These are phyloP conservation scores for Claviceps sp. DNA, from an alignment of 2,329 filamentous ascomycete species.

Conservation along the genomic window DNA sequence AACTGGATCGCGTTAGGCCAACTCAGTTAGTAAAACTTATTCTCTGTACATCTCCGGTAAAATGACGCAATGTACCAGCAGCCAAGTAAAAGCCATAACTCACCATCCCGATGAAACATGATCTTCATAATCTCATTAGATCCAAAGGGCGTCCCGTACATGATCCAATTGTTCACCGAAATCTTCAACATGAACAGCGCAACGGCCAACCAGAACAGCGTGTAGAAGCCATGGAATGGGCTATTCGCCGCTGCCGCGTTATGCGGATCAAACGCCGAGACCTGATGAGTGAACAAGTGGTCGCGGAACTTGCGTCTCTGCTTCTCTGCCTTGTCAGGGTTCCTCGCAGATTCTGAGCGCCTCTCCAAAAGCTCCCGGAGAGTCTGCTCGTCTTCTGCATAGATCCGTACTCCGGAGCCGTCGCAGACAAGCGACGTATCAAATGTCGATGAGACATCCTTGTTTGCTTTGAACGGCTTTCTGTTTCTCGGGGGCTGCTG, in stretches of 20 bases:
- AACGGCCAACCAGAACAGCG: conserved; percentile 63
- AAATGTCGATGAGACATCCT: not conserved
- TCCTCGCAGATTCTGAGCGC: conserved; percentile 12
- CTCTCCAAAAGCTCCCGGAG: conserved; percentile 16
- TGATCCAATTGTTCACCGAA: conserved; percentile 52
- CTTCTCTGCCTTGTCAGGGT: conserved; percentile 7
- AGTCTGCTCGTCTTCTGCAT: conserved; percentile 16
- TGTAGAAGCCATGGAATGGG: conserved; percentile 68
- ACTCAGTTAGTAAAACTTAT: not conserved
- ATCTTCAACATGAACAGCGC: conserved; percentile 53
- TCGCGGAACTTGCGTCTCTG: conserved; percentile 23
- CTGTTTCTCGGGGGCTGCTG: not conserved
- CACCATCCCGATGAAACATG: conserved; percentile 45
- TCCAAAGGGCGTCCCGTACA: conserved; percentile 55
- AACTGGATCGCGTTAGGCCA: conserved; percentile 19
- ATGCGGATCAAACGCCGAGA: conserved; percentile 62
- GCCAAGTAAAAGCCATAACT: conserved; percentile 1
- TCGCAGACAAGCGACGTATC: conserved; percentile 11
- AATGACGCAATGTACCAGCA: not conserved
- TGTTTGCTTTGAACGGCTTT: not conserved
- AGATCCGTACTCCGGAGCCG: conserved; percentile 13
- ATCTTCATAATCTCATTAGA: conserved; percentile 57
- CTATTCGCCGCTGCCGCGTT: conserved; percentile 51
- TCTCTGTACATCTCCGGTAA: too few species aligned
- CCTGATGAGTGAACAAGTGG: conserved; percentile 58